Evolutionary conservation across 306 rosid genomes (phyloP).

Genomic region (Albizia julibrissin): DNA sequence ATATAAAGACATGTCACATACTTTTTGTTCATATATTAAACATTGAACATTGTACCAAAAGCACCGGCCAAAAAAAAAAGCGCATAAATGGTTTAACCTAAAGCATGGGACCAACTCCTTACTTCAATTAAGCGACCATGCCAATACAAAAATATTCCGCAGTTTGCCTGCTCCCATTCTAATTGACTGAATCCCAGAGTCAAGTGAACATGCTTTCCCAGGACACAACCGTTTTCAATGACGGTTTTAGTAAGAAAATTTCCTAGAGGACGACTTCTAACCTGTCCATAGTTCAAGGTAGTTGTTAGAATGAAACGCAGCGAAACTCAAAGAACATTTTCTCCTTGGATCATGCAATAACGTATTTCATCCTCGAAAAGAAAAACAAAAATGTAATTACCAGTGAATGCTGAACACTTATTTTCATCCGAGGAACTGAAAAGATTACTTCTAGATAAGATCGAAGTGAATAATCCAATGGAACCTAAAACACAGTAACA

Average conservation of each 20-base stretch:
- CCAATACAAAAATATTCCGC: slow-evolving; percentile 63
- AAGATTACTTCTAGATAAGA: slow-evolving; percentile 63
- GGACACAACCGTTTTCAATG: slow-evolving; percentile 37
- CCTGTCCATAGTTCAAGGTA: slow-evolving; percentile 41
- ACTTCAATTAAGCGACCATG: slow-evolving; percentile 70
- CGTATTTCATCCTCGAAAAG: slow-evolving; percentile 9
- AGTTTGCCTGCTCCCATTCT: slow-evolving; percentile 61
- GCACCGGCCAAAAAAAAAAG: no score
- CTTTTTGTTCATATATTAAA: neutral
- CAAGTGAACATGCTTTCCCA: slow-evolving; percentile 44
- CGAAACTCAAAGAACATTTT: neutral
- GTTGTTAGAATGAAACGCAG: slow-evolving; percentile 19
- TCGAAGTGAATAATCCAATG: slow-evolving; percentile 56
- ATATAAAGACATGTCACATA: neutral
- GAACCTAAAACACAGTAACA: slow-evolving; percentile 46
- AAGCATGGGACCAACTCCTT: slow-evolving; percentile 19
- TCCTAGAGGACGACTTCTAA: slow-evolving; percentile 53
- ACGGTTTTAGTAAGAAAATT: slow-evolving; percentile 52
- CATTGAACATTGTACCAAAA: neutral
- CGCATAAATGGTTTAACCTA: neutral
- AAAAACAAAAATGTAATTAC: slow-evolving; percentile 33
- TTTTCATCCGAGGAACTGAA: slow-evolving; percentile 63
- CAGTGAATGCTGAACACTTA: slow-evolving; percentile 52
- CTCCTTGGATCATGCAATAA: neutral
- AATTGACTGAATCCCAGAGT: slow-evolving; percentile 50